Evolutionary conservation across 257 asterid genomes (phyloP).

Genomic region (Solanum pennellii): DNA sequence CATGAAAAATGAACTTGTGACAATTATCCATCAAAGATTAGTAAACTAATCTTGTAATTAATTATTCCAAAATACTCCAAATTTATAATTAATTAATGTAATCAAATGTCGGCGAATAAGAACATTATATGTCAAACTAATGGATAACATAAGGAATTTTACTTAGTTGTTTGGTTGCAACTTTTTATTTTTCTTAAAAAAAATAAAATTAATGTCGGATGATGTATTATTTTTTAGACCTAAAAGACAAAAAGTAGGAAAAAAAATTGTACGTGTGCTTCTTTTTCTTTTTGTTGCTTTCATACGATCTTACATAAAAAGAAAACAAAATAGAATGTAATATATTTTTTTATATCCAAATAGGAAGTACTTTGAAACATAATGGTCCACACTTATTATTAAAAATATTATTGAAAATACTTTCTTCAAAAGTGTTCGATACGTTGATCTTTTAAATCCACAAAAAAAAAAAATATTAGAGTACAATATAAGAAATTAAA

Average conservation of each 20-base stretch:
- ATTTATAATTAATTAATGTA: neutral
- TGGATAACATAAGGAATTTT: neutral
- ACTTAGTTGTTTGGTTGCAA: neutral
- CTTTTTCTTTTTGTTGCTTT: neutral
- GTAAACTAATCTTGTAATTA: neutral
- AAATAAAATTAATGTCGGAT: neutral
- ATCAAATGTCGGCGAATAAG: neutral
- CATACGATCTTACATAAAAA: neutral
- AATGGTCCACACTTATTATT: neutral
- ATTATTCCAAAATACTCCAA: neutral
- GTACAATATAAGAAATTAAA: neutral
- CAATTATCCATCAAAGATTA: neutral
- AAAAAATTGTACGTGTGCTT: neutral
- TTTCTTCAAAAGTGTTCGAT: neutral
- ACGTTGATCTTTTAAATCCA: neutral
- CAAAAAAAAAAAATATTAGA: neutral
- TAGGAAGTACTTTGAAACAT: neutral
- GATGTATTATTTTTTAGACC: neutral
- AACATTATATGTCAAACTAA: neutral
- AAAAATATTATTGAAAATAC: neutral
- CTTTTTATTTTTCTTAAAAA: neutral
- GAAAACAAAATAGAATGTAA: neutral
- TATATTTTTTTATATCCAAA: neutral
- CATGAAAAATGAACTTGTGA: neutral
- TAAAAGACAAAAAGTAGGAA: neutral